phyloP scores from a whole-genome alignment of 306 rosid species.

The Acacia acuminata region DNA sequence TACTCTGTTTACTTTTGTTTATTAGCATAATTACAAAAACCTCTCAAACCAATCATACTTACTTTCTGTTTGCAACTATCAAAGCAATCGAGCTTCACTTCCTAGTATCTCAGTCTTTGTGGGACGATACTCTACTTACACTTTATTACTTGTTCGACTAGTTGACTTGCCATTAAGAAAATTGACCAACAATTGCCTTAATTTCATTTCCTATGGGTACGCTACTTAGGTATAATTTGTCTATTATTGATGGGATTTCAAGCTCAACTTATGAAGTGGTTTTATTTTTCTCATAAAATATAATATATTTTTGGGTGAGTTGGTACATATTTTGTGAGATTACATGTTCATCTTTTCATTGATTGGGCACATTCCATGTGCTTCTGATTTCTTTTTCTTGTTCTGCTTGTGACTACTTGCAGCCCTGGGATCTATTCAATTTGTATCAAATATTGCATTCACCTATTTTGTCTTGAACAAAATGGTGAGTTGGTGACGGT shows the following conservation, averaged over 20 bases:
- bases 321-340: background rate
- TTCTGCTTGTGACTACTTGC: slow-evolving; percentile 70
- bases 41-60: too few relatives aligned
- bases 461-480: slow-evolving; percentile 94
- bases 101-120: too few relatives aligned
- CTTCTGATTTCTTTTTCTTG: background rate
- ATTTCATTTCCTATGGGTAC: slow-evolving; percentile 93
- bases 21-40: too few relatives aligned
- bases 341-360: background rate
- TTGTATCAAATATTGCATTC: slow-evolving; percentile 94
- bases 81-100: too few relatives aligned
- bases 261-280: slow-evolving; percentile 8
- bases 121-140: too few relatives aligned
- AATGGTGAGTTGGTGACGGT: slow-evolving; percentile 89
- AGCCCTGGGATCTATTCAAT: slow-evolving; percentile 96
- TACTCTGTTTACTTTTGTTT: too few relatives aligned
- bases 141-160: too few relatives aligned
- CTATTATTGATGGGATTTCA: slow-evolving; percentile 7
- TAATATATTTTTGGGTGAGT: background rate
- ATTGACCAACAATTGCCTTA: slow-evolving; percentile 92
- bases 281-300: slow-evolving; percentile 18
- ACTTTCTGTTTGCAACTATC: too few relatives aligned
- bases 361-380: slow-evolving; percentile 19
- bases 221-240: slow-evolving; percentile 86
- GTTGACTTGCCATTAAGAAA: too few relatives aligned